A percentile compares a stretch with the other conserved stretches of the same genome.
phyloP scores from a whole-genome alignment of 495 filamentous ascomycete genomes.

The Penicillium bialowiezense region DNA sequence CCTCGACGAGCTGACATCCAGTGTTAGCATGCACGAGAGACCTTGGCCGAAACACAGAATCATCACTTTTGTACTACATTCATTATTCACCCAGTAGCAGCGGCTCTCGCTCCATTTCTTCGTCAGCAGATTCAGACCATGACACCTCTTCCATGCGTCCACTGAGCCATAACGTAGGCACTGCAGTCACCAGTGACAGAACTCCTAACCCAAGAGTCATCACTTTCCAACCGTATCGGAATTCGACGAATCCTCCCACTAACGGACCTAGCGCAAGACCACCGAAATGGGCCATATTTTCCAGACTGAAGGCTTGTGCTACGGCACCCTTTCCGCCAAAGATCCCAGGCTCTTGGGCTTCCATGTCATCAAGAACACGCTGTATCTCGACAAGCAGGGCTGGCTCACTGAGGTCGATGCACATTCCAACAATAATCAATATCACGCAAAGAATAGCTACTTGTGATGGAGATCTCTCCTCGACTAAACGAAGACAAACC shows the following conservation, averaged over 20 bases:
- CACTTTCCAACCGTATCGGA: constrained; percentile 11
- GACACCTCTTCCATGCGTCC: background rate
- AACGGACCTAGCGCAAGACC: constrained; percentile 17
- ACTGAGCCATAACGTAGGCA: constrained; percentile 21
- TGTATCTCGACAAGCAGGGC: constrained; percentile 55
- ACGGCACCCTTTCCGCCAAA: constrained; percentile 50
- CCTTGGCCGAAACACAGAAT: background rate
- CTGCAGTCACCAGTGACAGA: constrained; percentile 17
- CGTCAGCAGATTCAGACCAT: constrained; percentile 7
- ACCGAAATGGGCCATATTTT: constrained; percentile 40
- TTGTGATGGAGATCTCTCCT: constrained; percentile 24
- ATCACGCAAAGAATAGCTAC: constrained; percentile 29
- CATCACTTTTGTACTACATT: background rate
- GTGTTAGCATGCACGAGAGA: background rate
- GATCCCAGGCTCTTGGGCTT: constrained; percentile 48
- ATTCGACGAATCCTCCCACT: constrained; percentile 14
- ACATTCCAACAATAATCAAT: constrained; percentile 24
- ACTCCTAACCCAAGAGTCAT: constrained; percentile 21
- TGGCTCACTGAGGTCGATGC: constrained; percentile 21
- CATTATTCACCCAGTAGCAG: constrained; percentile 6
- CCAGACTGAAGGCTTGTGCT: constrained; percentile 55
- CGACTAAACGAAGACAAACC: constrained; percentile 47
- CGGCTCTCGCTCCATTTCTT: constrained; percentile 8
- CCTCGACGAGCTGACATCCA: background rate
- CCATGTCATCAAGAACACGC: constrained; percentile 57